phyloP scores from a whole-genome alignment of 2,329 filamentous ascomycete genomes.

The Epichloe bromicola region DNA sequence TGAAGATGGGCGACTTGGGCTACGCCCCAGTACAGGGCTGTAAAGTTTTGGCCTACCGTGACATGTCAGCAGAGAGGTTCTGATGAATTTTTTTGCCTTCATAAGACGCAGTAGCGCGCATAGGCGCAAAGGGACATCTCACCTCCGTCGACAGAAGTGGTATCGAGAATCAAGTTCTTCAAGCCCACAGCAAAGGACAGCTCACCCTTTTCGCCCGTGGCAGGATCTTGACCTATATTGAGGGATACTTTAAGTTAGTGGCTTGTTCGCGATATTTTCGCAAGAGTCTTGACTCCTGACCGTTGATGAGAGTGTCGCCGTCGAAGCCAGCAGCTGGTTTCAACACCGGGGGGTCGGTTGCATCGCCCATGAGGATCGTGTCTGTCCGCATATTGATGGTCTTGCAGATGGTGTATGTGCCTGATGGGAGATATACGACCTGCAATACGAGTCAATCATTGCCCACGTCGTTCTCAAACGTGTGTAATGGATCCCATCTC shows the following conservation, averaged over 20 bases:
- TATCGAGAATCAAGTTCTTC: conserved; percentile 31
- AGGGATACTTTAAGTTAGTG: not conserved
- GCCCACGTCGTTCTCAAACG: too few relatives aligned
- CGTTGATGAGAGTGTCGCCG: conserved; percentile 21
- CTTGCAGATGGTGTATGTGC: conserved; percentile 25
- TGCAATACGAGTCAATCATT: not conserved
- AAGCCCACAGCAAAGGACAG: conserved; percentile 29
- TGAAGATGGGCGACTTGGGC: conserved; percentile 29
- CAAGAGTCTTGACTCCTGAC: conserved; percentile 7
- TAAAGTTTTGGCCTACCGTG: conserved; percentile 18
- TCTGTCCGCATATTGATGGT: conserved; percentile 30
- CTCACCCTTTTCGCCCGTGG: conserved; percentile 20
- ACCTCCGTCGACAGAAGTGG: conserved; percentile 22
- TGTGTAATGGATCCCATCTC: not conserved
- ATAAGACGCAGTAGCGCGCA: not conserved
- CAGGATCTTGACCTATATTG: conserved; percentile 18
- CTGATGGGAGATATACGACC: conserved; percentile 30
- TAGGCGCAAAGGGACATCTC: not conserved
- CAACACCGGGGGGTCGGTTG: conserved; percentile 29
- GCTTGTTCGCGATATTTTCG: not conserved
- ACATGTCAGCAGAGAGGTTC: not conserved
- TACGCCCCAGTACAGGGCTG: conserved; percentile 31
- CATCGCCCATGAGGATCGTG: conserved; percentile 33
- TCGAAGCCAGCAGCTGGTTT: conserved; percentile 25
- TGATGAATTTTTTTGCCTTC: not conserved